A percentile compares a stretch with the other conserved stretches of the same genome.
Conservation (phyloP, 345 rosid genomes). For the Salix suchowensis region DNA sequence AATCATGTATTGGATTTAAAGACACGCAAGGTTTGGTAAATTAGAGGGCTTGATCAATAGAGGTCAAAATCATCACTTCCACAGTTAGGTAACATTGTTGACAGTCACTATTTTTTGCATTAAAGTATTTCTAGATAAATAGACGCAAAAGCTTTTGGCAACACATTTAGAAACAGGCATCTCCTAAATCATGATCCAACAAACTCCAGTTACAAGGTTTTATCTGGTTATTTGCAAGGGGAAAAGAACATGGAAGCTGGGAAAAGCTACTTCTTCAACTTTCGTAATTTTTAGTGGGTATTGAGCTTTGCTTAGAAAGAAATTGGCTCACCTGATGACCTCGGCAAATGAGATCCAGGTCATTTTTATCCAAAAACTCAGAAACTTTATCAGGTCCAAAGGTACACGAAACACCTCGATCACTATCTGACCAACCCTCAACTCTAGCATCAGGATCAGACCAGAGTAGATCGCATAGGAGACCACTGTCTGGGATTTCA, state of each 20-base stretch:
- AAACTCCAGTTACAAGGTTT: background rate
- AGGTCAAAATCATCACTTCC: background rate
- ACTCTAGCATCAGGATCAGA: slow-evolving; percentile 77
- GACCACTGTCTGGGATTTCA: slow-evolving; percentile 87
- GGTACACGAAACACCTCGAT: slow-evolving; percentile 85
- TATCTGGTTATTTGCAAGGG: background rate
- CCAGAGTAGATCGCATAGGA: slow-evolving; percentile 95
- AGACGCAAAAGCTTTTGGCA: background rate
- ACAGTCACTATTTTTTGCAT: background rate
- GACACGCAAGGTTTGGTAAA: background rate
- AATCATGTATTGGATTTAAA: slow-evolving; percentile 1
- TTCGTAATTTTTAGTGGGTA: background rate
- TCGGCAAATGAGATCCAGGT: slow-evolving; percentile 92
- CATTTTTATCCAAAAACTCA: slow-evolving; percentile 83
- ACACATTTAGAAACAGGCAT: background rate
- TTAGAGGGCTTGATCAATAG: background rate
- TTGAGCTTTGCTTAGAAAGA: background rate
- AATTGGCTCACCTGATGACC: slow-evolving; percentile 80
- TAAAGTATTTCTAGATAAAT: background rate
- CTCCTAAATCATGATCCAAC: background rate
- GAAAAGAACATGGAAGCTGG: background rate
- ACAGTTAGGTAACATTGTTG: background rate
- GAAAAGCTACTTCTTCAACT: background rate
- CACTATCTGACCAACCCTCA: slow-evolving; percentile 84
- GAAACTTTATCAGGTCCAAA: slow-evolving; percentile 82